A percentile compares a stretch with the other conserved stretches of the same genome.
Evolutionary conservation across 139 green algal species (phyloP).

Genomic region (Mesotaenium endlicherianum): DNA sequence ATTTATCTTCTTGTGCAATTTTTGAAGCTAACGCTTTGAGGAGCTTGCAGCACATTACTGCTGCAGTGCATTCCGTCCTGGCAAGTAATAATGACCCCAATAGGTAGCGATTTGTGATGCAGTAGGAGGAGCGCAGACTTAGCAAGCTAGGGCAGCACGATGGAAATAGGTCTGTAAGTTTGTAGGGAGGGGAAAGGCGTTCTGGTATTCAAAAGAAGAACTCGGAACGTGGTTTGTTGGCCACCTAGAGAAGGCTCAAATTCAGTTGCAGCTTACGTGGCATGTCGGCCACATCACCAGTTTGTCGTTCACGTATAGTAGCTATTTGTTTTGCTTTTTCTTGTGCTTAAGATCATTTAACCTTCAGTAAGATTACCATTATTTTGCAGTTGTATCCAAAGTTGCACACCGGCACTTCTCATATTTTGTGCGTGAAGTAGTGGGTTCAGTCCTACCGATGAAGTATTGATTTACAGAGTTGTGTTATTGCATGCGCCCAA

Average conservation of each 20-base stretch:
- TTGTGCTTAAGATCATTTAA: neutral
- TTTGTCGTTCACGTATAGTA: neutral
- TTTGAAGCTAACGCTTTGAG: neutral
- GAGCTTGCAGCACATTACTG: neutral
- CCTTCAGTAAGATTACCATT: neutral
- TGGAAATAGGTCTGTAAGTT: no score
- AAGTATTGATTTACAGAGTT: neutral
- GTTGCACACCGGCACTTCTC: neutral
- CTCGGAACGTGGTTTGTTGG: no score
- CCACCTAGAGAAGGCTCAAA: no score
- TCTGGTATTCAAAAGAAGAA: no score
- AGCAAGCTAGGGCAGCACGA: no score
- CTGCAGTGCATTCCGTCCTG: neutral
- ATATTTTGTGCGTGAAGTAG: neutral
- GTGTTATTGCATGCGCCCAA: no score
- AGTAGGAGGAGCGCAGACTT: neutral
- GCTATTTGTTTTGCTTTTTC: neutral
- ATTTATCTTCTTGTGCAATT: conserved; percentile 22
- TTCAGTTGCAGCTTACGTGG: no score
- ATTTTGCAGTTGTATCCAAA: neutral
- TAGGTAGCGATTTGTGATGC: neutral
- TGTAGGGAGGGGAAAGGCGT: no score
- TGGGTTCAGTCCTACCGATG: neutral
- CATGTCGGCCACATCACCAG: neutral
- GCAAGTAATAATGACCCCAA: neutral